These are phyloP conservation scores for Pythium chondricola DNA, from an alignment of 352 stramenopile species.

Conservation along the genomic window DNA sequence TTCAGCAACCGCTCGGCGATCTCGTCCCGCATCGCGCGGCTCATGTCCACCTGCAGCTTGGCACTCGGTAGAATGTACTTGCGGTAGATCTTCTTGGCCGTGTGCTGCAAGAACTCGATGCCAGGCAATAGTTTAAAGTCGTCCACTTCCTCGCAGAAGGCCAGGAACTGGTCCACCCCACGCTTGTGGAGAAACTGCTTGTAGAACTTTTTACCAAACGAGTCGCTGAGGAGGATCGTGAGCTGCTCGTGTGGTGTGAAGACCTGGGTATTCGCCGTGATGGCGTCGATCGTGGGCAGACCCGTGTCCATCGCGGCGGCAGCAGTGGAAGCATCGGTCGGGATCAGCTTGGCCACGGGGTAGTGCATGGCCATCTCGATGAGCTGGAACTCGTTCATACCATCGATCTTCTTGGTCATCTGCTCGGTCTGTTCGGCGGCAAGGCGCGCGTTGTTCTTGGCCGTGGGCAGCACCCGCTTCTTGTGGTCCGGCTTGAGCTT, in stretches of 20 bases:
- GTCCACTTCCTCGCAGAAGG: conserved; percentile 70
- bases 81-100: conserved; percentile 80
- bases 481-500: conserved; percentile 23
- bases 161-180: conserved; percentile 56
- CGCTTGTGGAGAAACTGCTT: conserved; percentile 70
- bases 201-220: conserved; percentile 68
- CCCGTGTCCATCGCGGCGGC: conserved; percentile 3
- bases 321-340: conserved; percentile 14
- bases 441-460: conserved; percentile 23
- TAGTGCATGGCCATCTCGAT: conserved; percentile 73
- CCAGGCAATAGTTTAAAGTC: conserved; percentile 74
- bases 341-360: conserved; percentile 67
- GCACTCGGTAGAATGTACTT: conserved; percentile 78
- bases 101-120: conserved; percentile 81
- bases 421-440: conserved; percentile 40
- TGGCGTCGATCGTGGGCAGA: neutral
- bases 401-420: conserved; percentile 47
- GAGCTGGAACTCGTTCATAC: conserved; percentile 58
- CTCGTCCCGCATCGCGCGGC: conserved; percentile 69
- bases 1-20: conserved; percentile 57
- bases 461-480: conserved; percentile 5
- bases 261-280: neutral
- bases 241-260: conserved; percentile 48
- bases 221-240: conserved; percentile 39
- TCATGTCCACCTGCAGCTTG: conserved; percentile 82